Conservation (phyloP, 768 basidiomycete genomes). For the Mycena leptocephala region DNA sequence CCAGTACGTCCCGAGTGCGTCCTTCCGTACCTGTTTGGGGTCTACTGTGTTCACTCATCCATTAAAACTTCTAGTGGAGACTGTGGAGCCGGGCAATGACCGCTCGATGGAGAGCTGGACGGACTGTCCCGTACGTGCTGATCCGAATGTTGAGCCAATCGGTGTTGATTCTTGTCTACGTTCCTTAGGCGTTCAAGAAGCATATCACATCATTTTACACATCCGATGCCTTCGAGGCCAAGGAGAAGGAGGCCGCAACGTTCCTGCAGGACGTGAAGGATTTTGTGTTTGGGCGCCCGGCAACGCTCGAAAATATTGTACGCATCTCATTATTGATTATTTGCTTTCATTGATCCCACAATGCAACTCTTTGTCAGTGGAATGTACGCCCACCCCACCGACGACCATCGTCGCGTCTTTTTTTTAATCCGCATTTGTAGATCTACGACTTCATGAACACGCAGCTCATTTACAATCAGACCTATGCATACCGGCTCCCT, state of each 20-base stretch:
- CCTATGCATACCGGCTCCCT: conserved; percentile 85
- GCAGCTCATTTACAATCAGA: conserved; percentile 86
- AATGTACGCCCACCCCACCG: conserved; percentile 66
- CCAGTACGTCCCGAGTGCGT: conserved; percentile 86
- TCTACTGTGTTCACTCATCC: no score
- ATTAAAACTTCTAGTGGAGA: conserved; percentile 73
- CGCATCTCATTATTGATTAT: conserved; percentile 35
- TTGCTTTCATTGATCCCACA: conserved; percentile 28
- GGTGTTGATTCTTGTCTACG: not conserved
- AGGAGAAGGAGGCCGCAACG: conserved; percentile 54
- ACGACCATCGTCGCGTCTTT: not conserved
- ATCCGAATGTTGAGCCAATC: not conserved
- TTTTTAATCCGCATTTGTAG: conserved; percentile 54
- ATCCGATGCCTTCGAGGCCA: conserved; percentile 63
- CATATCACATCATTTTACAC: conserved; percentile 59
- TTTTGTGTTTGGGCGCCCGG: conserved; percentile 63
- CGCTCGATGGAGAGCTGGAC: conserved; percentile 90
- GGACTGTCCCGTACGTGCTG: conserved; percentile 64
- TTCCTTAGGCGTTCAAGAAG: conserved; percentile 59
- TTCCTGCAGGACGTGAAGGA: conserved; percentile 67
- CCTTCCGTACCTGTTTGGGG: not conserved
- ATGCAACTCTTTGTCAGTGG: conserved; percentile 64
- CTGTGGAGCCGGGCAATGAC: conserved; percentile 89
- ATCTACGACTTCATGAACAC: conserved; percentile 86
- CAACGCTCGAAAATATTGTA: conserved; percentile 66